Base-by-base conservation (phyloP, 164 flowering plant species). In the Stephania cephalantha region DNA sequence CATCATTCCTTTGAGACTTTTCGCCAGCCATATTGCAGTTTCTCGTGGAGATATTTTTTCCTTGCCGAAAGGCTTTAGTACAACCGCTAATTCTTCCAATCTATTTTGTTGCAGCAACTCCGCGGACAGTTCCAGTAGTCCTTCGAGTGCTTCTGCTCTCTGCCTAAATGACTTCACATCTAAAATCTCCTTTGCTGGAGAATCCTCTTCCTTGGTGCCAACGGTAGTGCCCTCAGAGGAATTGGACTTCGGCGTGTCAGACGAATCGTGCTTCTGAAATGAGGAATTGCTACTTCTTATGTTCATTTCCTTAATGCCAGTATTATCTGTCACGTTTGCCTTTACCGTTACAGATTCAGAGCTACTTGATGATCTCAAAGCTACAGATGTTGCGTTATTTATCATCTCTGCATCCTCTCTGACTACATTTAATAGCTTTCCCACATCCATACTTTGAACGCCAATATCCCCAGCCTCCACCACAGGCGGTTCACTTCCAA, bases 1-100 rank as follows among this genome's bases (percentile, higher is more conserved):
- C 93, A 91, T 92, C 98, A 95, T 93, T 69, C 99, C 99, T 85
- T 95, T 95, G 11, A 95, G 88, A 82, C 98, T 93, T 83, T 87
- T 95, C 1, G 99, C 98, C 82, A 95, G 79, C 99, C 99, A 95
- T 73, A 95, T 95, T 25, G 99, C 99, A 2, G 99, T 95, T 83
- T 95, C 99, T 80, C 99, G 89, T 70, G 98, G 97, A 69, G 98
- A 93, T 42, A 94, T 97, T 76, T 94, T 94, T 78, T 88, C 93
- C 85, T 86, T 94, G 63, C 99, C 99, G 22, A 96, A 96, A 31
- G 99, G 99, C 82, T 87, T 92, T 83, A 96, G 82, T 42, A 96
- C 97, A 73, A 93, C 88, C 0, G 91, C 79, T 58, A 96, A 92
- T 80, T 92, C 99, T 81, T 92, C 98, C 76, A 96, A 71, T 80